These are phyloP conservation scores for Tolypocladium cylindrosporum DNA, from an alignment of 2,329 filamentous ascomycete species.

Conservation along the genomic window DNA sequence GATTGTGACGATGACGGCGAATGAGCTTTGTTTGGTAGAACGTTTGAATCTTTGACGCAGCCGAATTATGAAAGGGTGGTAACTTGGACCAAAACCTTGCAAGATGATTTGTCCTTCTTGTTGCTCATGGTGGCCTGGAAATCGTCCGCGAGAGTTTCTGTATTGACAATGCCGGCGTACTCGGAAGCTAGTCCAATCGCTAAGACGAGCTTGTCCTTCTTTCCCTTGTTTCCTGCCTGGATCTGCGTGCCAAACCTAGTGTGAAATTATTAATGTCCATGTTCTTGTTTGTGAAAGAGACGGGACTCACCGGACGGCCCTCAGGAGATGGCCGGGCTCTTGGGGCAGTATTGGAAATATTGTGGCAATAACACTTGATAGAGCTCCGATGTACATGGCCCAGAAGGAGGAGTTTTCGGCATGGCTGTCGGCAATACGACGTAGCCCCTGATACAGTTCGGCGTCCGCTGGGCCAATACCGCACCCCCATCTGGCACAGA, in stretches of 20 bases:
- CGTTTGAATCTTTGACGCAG: neutral
- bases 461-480: conserved; percentile 40
- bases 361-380: conserved; percentile 32
- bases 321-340: conserved; percentile 20
- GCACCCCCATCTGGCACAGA: conserved; percentile 67
- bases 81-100: conserved; percentile 22
- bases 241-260: conserved; percentile 3
- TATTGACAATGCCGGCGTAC: conserved; percentile 18
- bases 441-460: conserved; percentile 31
- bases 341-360: conserved; percentile 32
- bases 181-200: conserved; percentile 21
- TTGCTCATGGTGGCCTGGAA: conserved; percentile 25
- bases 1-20: conserved; percentile 17
- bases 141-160: conserved; percentile 20
- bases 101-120: conserved; percentile 17
- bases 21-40: neutral
- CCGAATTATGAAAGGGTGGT: conserved; percentile 12
- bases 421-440: conserved; percentile 26
- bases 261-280: neutral
- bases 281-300: neutral
- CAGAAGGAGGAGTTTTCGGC: conserved; percentile 35
- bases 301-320: conserved; percentile 29
- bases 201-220: conserved; percentile 26
- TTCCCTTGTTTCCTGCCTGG: conserved; percentile 14
- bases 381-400: conserved; percentile 41